Percentiles rank a stretch among this genome's conserved stretches.
phyloP scores from a whole-genome alignment of 257 asterid genomes.

The Solanum corneliomulleri region DNA sequence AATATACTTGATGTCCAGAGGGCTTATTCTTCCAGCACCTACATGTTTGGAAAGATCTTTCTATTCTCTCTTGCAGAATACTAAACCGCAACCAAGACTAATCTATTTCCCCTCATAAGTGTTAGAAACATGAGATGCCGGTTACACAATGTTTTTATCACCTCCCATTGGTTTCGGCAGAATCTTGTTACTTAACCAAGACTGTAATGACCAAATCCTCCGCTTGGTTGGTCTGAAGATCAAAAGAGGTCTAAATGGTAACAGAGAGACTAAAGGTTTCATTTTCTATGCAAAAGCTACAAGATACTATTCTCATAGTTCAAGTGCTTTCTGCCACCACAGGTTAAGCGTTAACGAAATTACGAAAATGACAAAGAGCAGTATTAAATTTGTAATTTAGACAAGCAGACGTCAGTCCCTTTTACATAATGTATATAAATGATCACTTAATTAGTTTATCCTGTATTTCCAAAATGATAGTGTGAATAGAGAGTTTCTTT shows the following conservation, averaged over 20 bases:
- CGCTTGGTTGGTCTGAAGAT: neutral
- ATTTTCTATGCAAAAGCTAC: neutral
- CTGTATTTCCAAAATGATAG: neutral
- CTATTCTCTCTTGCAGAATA: neutral
- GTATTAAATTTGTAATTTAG: neutral
- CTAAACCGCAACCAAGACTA: neutral
- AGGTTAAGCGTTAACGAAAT: neutral
- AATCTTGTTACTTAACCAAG: neutral
- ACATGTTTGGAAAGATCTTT: neutral
- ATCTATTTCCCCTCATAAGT: neutral
- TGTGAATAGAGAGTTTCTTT: neutral
- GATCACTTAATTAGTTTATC: neutral
- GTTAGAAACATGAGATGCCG: neutral
- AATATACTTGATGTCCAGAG: neutral
- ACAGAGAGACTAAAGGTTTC: neutral
- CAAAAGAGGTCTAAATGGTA: neutral
- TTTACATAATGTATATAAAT: neutral
- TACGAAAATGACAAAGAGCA: neutral
- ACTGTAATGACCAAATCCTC: neutral
- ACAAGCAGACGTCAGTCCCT: neutral
- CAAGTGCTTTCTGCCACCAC: neutral
- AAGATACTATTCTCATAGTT: neutral
- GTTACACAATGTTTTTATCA: neutral
- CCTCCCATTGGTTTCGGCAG: neutral
- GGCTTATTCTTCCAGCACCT: neutral